Conservation (phyloP, 805 yeast genomes). For the Yarrowia sp. region DNA sequence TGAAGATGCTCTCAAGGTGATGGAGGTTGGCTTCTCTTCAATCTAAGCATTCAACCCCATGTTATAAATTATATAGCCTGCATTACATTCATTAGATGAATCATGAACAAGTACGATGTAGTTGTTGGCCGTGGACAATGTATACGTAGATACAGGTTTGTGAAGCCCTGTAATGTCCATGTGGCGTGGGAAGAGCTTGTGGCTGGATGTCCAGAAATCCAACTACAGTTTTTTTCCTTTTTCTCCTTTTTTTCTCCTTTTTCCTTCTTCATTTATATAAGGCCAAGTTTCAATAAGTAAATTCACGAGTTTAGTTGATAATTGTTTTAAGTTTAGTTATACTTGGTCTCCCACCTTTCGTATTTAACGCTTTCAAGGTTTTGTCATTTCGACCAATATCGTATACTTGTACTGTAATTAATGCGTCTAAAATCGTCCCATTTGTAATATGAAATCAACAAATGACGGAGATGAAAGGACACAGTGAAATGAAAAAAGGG, state of each 20-base stretch:
- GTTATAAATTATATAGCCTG: slow-evolving; percentile 17
- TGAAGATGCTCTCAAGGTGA: slow-evolving; percentile 30
- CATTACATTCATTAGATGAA: slow-evolving; percentile 8
- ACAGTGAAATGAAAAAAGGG: neutral
- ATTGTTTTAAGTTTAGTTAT: neutral
- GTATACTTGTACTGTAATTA: neutral
- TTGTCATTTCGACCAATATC: slow-evolving; percentile 4
- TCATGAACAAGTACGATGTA: too few species aligned
- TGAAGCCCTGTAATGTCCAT: too few species aligned
- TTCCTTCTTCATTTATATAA: too few species aligned
- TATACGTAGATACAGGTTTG: neutral
- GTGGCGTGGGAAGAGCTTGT: too few species aligned
- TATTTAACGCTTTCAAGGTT: too few species aligned
- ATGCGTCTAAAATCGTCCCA: neutral
- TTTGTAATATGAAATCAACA: slow-evolving; percentile 1
- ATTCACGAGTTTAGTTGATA: neutral
- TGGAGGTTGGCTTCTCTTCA: slow-evolving; percentile 26
- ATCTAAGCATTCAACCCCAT: neutral
- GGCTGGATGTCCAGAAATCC: too few species aligned
- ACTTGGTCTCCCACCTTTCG: too few species aligned
- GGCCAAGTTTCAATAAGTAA: too few species aligned
- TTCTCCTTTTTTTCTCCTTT: too few species aligned
- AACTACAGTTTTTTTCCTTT: too few species aligned
- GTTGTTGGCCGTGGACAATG: neutral
- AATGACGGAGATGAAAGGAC: neutral